Evolutionary conservation across 1,139 yeast genomes (phyloP), one percentile per base, ranked within the genome.

Genomic region (Zygosaccharomyces sapae): DNA sequence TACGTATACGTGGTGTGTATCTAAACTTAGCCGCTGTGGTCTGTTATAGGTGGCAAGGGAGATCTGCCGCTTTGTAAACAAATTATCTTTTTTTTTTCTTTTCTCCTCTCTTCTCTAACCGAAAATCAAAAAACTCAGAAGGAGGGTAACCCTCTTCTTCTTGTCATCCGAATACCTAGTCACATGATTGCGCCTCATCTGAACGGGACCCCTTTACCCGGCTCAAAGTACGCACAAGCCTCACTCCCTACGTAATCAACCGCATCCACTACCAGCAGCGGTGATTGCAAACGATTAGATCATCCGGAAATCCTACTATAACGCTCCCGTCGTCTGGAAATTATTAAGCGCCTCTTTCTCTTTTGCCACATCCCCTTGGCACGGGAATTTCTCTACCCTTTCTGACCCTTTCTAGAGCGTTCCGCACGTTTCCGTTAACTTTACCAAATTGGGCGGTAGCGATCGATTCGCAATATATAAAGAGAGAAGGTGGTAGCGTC

Each of bases 391-490:
- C 25, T 22, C 7, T 22, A 22, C 25, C 8, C 25, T 6, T 22
- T 6, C 5, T 31, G 19, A 6, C 33, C 41, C 33, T 38, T 38
- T 31, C 41, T 13, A 29, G 33, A 22, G 41, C 31, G 19, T 25
- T 38, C 27, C 41, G 33, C 33, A 27, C 22, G n/a, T 10, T 25
- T 38, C 34, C 33, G 33, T 22, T 38, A 18, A 27, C 33, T 27
- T 38, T 24, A 12, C 33, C 30, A 18, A 29, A 22, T 37, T 38
- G 41, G 30, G 24, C 29, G 40, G 29, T 22, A 27, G 41, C 19
- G 41, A 38, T 38, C 41, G 41, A 38, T 38, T 38, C 34, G 41
- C 33, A 38, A 22, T 38, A 38, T 38, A 38, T 27, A 38, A 38
- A 38, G 33, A 31, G 34, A 31, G 7, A 18, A 31, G 10, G 4